These are phyloP conservation scores for Leucogyrophana mollusca DNA, from an alignment of 768 basidiomycete genomes.

Conservation along the genomic window DNA sequence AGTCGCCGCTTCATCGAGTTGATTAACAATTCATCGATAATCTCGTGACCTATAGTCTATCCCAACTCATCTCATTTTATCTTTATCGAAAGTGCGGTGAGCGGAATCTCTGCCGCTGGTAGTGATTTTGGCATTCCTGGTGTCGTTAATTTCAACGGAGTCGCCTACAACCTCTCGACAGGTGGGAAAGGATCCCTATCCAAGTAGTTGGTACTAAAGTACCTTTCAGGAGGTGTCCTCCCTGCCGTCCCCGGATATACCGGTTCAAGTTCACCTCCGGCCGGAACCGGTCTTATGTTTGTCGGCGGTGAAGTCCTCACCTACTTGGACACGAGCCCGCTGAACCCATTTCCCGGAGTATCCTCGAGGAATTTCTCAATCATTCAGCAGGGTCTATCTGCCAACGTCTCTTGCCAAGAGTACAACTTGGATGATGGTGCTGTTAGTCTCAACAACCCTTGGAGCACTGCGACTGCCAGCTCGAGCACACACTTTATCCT, in stretches of 20 bases:
- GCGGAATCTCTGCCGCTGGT: conserved; percentile 13
- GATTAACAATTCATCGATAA: too few species aligned
- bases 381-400: conserved; percentile 4
- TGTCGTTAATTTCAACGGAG: conserved; percentile 14
- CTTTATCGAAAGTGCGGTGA: conserved; percentile 8
- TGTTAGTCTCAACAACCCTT: too few species aligned
- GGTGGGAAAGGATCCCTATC: too few species aligned
- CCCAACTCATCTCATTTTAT: conserved; percentile 10
- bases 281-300: background rate
- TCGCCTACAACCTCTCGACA: conserved; percentile 12
- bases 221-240: conserved; percentile 7
- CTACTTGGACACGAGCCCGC: too few species aligned
- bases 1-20: too few species aligned
- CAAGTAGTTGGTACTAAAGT: too few species aligned
- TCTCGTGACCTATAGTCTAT: too few species aligned
- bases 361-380: conserved; percentile 3
- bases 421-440: too few species aligned
- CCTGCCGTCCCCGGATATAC: conserved; percentile 2
- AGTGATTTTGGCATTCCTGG: conserved; percentile 6
- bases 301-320: conserved; percentile 4
- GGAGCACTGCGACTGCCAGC: too few species aligned
- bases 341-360: background rate
- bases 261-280: background rate
- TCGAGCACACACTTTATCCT: too few species aligned
- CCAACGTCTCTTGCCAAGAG: too few species aligned